Evolutionary conservation across 805 yeast genomes (phyloP).

Genomic region (Metschnikowia kunwiensis): DNA sequence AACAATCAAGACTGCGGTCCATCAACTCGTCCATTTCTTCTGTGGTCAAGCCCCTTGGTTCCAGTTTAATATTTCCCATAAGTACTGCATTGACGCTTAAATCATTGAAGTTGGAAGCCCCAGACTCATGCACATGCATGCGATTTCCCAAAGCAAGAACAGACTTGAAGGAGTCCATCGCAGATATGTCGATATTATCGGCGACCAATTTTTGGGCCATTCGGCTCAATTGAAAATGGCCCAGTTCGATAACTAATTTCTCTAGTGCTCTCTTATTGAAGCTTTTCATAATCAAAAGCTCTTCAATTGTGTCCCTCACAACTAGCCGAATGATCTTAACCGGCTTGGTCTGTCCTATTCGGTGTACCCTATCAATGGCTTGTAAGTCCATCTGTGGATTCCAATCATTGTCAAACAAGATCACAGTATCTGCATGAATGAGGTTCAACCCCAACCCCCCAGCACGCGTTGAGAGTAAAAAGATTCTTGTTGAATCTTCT

Average conservation of each 20-base stretch:
- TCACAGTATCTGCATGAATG: constrained; percentile 84
- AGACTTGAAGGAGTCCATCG: constrained; percentile 8
- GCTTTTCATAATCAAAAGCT: constrained; percentile 72
- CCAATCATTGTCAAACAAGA: constrained; percentile 92
- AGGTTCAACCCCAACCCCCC: constrained; percentile 93
- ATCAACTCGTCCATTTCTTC: constrained; percentile 49
- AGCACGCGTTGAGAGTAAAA: constrained; percentile 84
- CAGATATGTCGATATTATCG: constrained; percentile 14
- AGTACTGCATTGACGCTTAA: constrained; percentile 10
- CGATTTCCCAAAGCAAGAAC: constrained; percentile 6
- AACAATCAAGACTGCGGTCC: constrained; percentile 47
- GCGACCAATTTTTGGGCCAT: constrained; percentile 28
- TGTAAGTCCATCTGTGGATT: constrained; percentile 96
- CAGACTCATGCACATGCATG: constrained; percentile 16
- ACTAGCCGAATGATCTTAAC: constrained; percentile 79
- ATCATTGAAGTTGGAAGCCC: constrained; percentile 1
- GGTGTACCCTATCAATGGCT: constrained; percentile 92
- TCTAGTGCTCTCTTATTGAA: constrained; percentile 78
- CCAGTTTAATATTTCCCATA: constrained; percentile 2
- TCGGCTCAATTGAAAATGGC: constrained; percentile 25
- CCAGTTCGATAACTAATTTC: constrained; percentile 53
- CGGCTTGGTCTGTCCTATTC: constrained; percentile 87
- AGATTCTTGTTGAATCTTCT: constrained; percentile 39
- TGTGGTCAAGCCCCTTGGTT: constrained; percentile 22
- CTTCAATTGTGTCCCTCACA: constrained; percentile 77